Conservation (phyloP, 345 rosid genomes). For the Populus deltoides region DNA sequence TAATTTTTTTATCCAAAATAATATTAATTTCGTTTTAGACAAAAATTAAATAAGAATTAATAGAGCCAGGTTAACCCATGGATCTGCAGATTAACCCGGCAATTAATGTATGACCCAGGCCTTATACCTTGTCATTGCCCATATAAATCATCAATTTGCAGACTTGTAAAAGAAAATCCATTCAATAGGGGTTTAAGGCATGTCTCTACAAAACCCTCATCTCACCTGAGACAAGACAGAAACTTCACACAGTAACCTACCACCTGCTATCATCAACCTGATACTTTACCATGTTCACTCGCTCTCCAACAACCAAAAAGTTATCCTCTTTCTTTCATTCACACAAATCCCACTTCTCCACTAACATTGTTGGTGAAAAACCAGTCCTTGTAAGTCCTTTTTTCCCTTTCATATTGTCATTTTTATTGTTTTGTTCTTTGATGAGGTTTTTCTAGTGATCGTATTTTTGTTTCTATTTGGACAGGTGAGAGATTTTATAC, state of each 20-base stretch:
- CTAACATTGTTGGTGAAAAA: constrained; percentile 54
- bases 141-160: no score
- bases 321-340: constrained; percentile 21
- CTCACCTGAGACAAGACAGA: not conserved
- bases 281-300: constrained; percentile 22
- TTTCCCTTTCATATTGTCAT: not conserved
- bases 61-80: no score
- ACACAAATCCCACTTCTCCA: constrained; percentile 49
- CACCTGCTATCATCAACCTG: not conserved
- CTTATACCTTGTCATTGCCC: no score
- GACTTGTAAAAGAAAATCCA: no score
- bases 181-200: no score
- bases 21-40: no score
- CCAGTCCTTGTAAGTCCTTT: constrained; percentile 67
- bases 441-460: not conserved
- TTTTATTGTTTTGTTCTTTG: not conserved
- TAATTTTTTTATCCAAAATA: no score
- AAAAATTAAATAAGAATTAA: no score
- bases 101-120: no score
- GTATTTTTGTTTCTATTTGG: not conserved
- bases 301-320: constrained; percentile 10
- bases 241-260: not conserved
- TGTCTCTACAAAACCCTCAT: not conserved
- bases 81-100: no score
- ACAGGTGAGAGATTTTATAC: constrained; percentile 87